Conservation (phyloP, 2,329 filamentous ascomycete genomes). For the Ciborinia camelliae region DNA sequence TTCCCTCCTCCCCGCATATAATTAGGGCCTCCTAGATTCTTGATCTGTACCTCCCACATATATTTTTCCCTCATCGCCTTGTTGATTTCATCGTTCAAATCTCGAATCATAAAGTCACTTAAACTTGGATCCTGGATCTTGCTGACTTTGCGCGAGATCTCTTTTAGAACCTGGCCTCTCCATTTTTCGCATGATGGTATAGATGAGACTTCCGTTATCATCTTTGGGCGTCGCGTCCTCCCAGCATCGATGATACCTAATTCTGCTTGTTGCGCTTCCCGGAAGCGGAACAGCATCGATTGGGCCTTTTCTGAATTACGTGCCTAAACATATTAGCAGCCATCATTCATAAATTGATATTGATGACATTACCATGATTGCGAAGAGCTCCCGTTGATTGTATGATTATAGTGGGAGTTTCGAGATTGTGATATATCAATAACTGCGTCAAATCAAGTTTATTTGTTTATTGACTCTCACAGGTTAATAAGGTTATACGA, state of each 20-base stretch:
- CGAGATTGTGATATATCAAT: not conserved
- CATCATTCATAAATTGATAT: not conserved
- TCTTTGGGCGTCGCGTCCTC: constrained; percentile 82
- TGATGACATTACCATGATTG: constrained; percentile 34
- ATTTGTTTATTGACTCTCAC: not conserved
- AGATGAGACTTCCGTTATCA: constrained; percentile 79
- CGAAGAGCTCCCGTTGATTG: constrained; percentile 7
- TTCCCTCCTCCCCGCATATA: constrained; percentile 58
- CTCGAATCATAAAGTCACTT: constrained; percentile 95
- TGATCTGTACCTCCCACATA: constrained; percentile 97
- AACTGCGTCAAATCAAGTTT: not conserved
- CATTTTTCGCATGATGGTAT: constrained; percentile 94
- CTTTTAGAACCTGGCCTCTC: constrained; percentile 95
- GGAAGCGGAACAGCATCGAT: constrained; percentile 99
- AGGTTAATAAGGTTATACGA: not conserved
- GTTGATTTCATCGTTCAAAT: constrained; percentile 99
- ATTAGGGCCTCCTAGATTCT: constrained; percentile 93
- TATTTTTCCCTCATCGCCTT: constrained; percentile 98
- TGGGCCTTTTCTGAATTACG: constrained; percentile 98
- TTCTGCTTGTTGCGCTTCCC: constrained; percentile 93
- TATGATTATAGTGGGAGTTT: not conserved
- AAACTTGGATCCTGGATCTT: constrained; percentile 89
- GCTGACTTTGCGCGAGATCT: constrained; percentile 94
- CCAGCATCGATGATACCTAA: constrained; percentile 93
- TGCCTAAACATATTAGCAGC: constrained; percentile 53